Evolutionary conservation across 768 basidiomycete genomes (phyloP).

Genomic region (Pulveroboletus sp.): DNA sequence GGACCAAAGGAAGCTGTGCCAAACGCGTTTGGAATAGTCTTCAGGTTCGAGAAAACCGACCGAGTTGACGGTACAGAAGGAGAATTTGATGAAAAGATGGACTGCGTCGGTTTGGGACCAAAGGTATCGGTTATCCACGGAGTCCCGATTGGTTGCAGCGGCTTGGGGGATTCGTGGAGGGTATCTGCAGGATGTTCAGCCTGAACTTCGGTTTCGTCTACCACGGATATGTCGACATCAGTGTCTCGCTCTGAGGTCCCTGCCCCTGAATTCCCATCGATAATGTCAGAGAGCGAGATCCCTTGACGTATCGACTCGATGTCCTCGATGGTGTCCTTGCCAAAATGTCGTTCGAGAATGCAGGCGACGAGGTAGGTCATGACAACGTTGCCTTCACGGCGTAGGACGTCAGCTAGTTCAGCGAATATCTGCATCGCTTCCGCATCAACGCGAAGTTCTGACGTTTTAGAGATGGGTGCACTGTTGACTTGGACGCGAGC

Average conservation of each 20-base stretch:
- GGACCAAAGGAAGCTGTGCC: slow-evolving; percentile 22
- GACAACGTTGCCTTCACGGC: slow-evolving; percentile 57
- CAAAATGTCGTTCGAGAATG: slow-evolving; percentile 82
- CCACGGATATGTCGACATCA: slow-evolving; percentile 24
- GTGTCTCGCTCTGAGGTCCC: slow-evolving; percentile 24
- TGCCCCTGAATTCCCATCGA: slow-evolving; percentile 52
- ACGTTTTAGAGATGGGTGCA: slow-evolving; percentile 66
- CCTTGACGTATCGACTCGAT: slow-evolving; percentile 63
- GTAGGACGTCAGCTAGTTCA: slow-evolving; percentile 56
- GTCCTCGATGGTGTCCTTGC: slow-evolving; percentile 72
- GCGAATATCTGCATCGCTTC: slow-evolving; percentile 65
- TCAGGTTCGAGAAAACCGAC: slow-evolving; percentile 36
- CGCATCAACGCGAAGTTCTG: slow-evolving; percentile 56
- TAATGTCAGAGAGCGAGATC: slow-evolving; percentile 56
- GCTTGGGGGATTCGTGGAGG: slow-evolving; percentile 3
- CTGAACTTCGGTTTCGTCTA: slow-evolving; percentile 21
- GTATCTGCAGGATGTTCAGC: slow-evolving; percentile 1
- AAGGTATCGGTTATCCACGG: slow-evolving; percentile 34
- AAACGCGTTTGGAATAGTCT: slow-evolving; percentile 34
- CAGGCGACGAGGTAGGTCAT: slow-evolving; percentile 90
- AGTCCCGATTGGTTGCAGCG: slow-evolving; percentile 27
- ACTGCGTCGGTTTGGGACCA: slow-evolving; percentile 25
- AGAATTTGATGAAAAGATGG: slow-evolving; percentile 17
- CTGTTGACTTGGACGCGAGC: slow-evolving; percentile 76
- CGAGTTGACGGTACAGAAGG: slow-evolving; percentile 9